A percentile compares a stretch with the other conserved stretches of the same genome.
phyloP scores from a whole-genome alignment of 139 green algal genomes.

The Picochlorum sp. region DNA sequence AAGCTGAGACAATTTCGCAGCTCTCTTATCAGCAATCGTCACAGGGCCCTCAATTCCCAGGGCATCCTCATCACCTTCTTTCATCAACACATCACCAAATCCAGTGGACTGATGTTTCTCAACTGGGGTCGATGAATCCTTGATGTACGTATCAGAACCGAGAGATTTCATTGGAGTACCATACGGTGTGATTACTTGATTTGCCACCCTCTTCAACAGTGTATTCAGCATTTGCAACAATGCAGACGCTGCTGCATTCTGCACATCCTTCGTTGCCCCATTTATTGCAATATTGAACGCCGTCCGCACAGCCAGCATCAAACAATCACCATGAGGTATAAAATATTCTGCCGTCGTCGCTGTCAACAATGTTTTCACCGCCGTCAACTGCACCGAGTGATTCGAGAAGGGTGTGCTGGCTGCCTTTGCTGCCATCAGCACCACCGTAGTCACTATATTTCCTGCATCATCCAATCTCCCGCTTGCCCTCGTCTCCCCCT shows the following conservation, averaged over 20 bases:
- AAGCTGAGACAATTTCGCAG: slow-evolving; percentile 62
- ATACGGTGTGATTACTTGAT: slow-evolving; percentile 27
- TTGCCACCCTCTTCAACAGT: slow-evolving; percentile 64
- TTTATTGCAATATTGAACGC: slow-evolving; percentile 86
- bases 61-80: not conserved
- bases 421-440: slow-evolving; percentile 54
- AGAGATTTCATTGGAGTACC: not conserved
- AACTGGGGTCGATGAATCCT: too few relatives aligned
- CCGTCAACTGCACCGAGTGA: slow-evolving; percentile 59
- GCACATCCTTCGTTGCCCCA: slow-evolving; percentile 49
- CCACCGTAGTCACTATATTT: slow-evolving; percentile 39
- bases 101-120: too few relatives aligned
- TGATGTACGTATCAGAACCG: not conserved
- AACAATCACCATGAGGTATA: slow-evolving; percentile 70
- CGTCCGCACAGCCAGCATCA: slow-evolving; percentile 67
- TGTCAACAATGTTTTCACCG: slow-evolving; percentile 67
- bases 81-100: too few relatives aligned
- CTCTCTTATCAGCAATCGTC: slow-evolving; percentile 22
- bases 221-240: slow-evolving; percentile 87
- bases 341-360: slow-evolving; percentile 85
- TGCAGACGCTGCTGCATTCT: slow-evolving; percentile 66
- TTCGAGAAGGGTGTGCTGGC: slow-evolving; percentile 40
- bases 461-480: slow-evolving; percentile 44
- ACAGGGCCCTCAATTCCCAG: not conserved
- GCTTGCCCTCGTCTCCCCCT: slow-evolving; percentile 44